Base-by-base conservation (phyloP, 2,329 filamentous ascomycete species). In the Cercospora sp. region DNA sequence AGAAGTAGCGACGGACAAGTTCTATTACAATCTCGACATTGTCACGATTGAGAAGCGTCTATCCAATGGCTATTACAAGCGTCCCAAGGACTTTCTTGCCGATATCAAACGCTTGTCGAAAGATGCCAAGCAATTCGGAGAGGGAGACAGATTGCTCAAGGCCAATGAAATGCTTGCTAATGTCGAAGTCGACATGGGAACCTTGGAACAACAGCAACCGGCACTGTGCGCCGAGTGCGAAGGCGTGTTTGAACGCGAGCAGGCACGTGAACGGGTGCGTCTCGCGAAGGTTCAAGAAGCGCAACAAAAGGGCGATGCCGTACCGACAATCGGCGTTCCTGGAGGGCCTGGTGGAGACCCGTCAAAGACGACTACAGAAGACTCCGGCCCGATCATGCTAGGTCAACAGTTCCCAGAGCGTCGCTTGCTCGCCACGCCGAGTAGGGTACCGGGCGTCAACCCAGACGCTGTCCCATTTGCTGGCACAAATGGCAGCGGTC, bases 1-100 rank as follows among this genome's bases (percentile, higher is more conserved):
- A 45, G 91, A 98, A 72, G 89, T 87, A 5, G 85, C 86, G 1
- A 92, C 89, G 1, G 89, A 89, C 66, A 97, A 95, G 78, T 95
- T 94, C 79, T 98, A 90, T 79, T 98, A 97, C 83, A 99, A 99
- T 73, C 83, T 99, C 57, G 94, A 98, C 76, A 91, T 94, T 10
- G 90, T 90, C 3, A 94, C 91, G 0, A 97, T 99, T 63, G 95
- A 99, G 81, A 93, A 97, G 78, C 90, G 95, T n/a, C 84, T 99
- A 36, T 96, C 93, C 4, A 98, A 99, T 78, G 95, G 95, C 5
- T 99, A 93, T 80, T 99, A 99, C 80, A 92, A 93, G 73, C 89
- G 94, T 10, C 92, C 94, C 0, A 90, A 90, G 74, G 94, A 97
- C 77, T 99, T 97, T 77, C 81, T 96, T 61, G 89, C 89, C 48